Conservation (phyloP, 169 alveolate species). For the Plasmodium malariae region DNA sequence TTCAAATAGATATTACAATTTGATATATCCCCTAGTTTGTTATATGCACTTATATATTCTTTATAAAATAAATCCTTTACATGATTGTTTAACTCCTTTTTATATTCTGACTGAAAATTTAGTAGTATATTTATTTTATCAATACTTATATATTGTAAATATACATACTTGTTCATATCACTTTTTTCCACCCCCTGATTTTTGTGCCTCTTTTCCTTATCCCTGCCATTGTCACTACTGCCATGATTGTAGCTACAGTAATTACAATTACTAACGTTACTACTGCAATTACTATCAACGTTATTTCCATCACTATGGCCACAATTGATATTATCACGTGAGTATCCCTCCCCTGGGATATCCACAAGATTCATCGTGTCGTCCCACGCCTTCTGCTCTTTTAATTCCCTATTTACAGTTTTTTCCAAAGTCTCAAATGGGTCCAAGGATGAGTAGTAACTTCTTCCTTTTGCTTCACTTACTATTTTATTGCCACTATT, state of each 20-base stretch:
- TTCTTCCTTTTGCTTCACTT: background rate
- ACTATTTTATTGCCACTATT: background rate
- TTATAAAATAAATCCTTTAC: constrained; percentile 34
- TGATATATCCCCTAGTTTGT: constrained; percentile 58
- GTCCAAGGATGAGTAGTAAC: constrained; percentile 10
- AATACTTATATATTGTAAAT: constrained; percentile 43
- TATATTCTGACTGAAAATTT: constrained; percentile 59
- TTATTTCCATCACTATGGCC: no score
- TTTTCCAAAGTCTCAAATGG: constrained; percentile 18
- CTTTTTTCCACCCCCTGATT: constrained; percentile 6
- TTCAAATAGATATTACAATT: constrained; percentile 45
- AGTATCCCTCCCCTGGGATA: background rate
- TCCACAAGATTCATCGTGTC: background rate
- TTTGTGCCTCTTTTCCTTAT: background rate
- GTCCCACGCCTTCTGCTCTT: background rate
- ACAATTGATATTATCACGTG: no score
- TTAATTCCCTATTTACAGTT: background rate
- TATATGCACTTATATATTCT: constrained; percentile 63
- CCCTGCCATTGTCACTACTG: no score
- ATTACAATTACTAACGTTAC: no score
- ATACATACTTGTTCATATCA: constrained; percentile 31
- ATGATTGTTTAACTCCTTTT: constrained; percentile 38
- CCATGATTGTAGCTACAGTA: no score
- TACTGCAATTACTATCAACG: no score
- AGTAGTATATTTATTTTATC: constrained; percentile 50